Base-by-base conservation (phyloP, 352 stramenopile species). In the Globisporangium iwayamae region DNA sequence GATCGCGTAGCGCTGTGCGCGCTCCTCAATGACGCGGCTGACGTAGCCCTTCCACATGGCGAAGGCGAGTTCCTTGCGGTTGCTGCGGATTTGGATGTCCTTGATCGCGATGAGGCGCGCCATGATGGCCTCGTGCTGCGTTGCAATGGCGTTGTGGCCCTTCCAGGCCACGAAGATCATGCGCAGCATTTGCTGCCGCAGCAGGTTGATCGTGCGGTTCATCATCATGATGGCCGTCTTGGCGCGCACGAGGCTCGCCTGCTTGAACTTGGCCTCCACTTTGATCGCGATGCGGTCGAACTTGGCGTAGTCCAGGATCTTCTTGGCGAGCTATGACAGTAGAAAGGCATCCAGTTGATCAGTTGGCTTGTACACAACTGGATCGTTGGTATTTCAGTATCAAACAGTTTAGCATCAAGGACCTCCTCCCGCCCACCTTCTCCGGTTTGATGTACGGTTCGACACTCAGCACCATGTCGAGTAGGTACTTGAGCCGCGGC, bases 201-300 rank as follows among this genome's bases (percentile, higher is more conserved):
- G 60, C 14, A 72, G 41, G 10, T 71, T 60, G 25, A 90, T 78
- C 9, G 81, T 91, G 46, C 83, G 73, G 28, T 77, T 90, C 81
- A 94, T 91, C 81, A 92, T 91, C 74, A 89, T 85, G 59, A 92
- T 92, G 11, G 83, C 81, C 9, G 81, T 76, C 45, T 87, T 89
- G 2, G 83, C 81, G 38, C 85, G 71, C 46, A 92, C 81, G 18
- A 92, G 73, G n/a, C 81, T 86, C 30, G 85, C 83, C 66, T 92
- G 83, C 38, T 90, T 91, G 60, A 92, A 90, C 16, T 77, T 83
- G 3, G 81, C 74, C 48, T 94, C 85, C 4, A 79, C 80, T 70
- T 89, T 82, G 65, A 91, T 76, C 1, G 85, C 85, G 25, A 87
- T 78, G 30, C 81, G 79, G 62, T 92, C 85, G 43, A 92, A 94